These are phyloP conservation scores for Trichoderma semiorbis DNA, from an alignment of 2,329 filamentous ascomycete genomes.

Conservation along the genomic window DNA sequence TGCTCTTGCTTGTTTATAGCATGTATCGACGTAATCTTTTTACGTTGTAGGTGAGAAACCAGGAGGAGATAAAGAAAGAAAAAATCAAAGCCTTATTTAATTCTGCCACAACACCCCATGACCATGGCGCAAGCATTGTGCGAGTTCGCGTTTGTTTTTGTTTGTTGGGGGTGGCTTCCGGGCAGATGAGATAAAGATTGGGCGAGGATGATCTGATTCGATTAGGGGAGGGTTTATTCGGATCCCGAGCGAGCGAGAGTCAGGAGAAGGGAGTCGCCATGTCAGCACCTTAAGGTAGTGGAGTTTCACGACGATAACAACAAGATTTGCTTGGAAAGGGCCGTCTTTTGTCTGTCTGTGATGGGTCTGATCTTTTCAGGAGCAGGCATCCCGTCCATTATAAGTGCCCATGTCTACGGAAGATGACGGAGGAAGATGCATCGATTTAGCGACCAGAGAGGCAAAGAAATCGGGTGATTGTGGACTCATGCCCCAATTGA, in stretches of 20 bases:
- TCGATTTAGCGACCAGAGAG: background rate
- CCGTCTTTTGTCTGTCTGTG: background rate
- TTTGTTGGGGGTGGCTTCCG: background rate
- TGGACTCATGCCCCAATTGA: background rate
- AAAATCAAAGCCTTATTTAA: background rate
- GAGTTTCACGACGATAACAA: background rate
- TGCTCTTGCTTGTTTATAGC: slow-evolving; percentile 3
- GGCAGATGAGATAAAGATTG: background rate
- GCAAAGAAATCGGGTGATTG: slow-evolving; percentile 4
- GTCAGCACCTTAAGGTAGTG: slow-evolving; percentile 1
- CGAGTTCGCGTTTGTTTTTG: background rate
- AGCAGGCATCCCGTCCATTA: slow-evolving; percentile 4
- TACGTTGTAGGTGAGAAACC: slow-evolving; percentile 2
- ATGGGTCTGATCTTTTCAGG: background rate
- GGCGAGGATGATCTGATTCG: background rate
- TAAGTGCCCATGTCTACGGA: slow-evolving; percentile 9
- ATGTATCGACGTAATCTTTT: slow-evolving; percentile 1
- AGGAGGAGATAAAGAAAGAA: background rate
- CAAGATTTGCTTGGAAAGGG: background rate
- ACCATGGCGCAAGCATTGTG: background rate
- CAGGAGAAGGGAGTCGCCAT: background rate
- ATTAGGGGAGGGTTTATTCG: background rate
- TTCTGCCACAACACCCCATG: background rate
- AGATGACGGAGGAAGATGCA: background rate
- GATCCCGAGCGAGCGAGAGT: background rate